phyloP scores from a whole-genome alignment of 306 rosid genomes.

The Canavalia ensiformis region DNA sequence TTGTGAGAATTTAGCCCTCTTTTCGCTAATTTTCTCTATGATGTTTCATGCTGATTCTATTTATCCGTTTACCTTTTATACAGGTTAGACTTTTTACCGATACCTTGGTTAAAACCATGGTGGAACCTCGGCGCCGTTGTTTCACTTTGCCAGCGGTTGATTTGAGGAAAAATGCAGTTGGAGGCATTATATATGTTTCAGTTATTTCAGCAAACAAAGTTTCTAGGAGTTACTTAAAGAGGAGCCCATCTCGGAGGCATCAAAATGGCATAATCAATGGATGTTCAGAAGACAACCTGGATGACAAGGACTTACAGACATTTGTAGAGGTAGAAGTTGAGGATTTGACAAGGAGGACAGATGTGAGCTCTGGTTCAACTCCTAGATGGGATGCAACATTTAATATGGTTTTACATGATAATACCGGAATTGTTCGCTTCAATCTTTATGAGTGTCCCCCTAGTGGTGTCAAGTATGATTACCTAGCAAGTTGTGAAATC shows the following conservation, averaged over 20 bases:
- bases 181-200: conserved; percentile 76
- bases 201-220: conserved; percentile 78
- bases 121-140: conserved; percentile 88
- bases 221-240: conserved; percentile 62
- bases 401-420: conserved; percentile 86
- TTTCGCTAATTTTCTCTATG: background rate
- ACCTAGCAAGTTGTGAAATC: conserved; percentile 78
- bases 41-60: conserved; percentile 16
- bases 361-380: conserved; percentile 60
- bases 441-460: conserved; percentile 70
- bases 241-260: conserved; percentile 60
- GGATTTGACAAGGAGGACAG: conserved; percentile 79
- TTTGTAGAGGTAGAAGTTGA: conserved; percentile 86
- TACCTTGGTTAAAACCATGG: conserved; percentile 75
- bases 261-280: conserved; percentile 51
- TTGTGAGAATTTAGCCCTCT: conserved; percentile 25
- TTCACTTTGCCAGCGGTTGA: conserved; percentile 71
- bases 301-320: conserved; percentile 69
- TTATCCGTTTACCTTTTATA: background rate
- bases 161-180: conserved; percentile 71
- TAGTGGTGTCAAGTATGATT: conserved; percentile 71
- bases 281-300: conserved; percentile 52
- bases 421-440: conserved; percentile 69
- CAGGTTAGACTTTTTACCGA: conserved; percentile 79
- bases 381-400: conserved; percentile 81